phyloP scores from a whole-genome alignment of 2,329 filamentous ascomycete genomes.

The Cephalotrichum gorgonifer region DNA sequence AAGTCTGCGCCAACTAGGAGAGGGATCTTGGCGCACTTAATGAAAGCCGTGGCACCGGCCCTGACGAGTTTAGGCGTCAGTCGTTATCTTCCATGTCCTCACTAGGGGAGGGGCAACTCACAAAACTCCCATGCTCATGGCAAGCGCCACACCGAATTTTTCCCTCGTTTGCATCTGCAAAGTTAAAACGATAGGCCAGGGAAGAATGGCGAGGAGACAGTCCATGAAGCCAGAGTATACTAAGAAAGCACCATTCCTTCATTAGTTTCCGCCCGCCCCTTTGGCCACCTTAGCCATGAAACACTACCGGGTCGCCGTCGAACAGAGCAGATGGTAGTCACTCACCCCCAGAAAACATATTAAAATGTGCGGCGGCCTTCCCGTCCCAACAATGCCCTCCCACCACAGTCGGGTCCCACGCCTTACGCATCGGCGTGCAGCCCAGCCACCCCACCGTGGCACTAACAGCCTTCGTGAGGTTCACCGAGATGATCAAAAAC shows the following conservation, averaged over 20 bases:
- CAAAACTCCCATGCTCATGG: constrained; percentile 33
- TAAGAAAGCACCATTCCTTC: background rate
- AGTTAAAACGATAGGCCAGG: constrained; percentile 28
- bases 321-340: background rate
- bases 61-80: constrained; percentile 10
- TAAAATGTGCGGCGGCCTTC: background rate
- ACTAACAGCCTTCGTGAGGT: constrained; percentile 9
- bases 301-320: constrained; percentile 5
- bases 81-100: background rate
- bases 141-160: constrained; percentile 26
- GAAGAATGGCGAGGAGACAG: constrained; percentile 25
- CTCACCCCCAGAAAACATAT: constrained; percentile 8
- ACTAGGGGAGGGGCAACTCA: constrained; percentile 10
- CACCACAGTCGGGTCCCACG: background rate
- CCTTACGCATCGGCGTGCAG: background rate
- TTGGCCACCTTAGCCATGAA: background rate
- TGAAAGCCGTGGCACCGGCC: constrained; percentile 18
- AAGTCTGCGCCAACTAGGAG: background rate
- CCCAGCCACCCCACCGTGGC: background rate
- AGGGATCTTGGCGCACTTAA: constrained; percentile 16
- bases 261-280: background rate
- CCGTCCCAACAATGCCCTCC: background rate
- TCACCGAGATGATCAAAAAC: constrained; percentile 21
- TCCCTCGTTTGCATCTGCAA: constrained; percentile 27
- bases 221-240: constrained; percentile 25